Conservation (phyloP, 169 alveolate species). For the Theileria parva region DNA sequence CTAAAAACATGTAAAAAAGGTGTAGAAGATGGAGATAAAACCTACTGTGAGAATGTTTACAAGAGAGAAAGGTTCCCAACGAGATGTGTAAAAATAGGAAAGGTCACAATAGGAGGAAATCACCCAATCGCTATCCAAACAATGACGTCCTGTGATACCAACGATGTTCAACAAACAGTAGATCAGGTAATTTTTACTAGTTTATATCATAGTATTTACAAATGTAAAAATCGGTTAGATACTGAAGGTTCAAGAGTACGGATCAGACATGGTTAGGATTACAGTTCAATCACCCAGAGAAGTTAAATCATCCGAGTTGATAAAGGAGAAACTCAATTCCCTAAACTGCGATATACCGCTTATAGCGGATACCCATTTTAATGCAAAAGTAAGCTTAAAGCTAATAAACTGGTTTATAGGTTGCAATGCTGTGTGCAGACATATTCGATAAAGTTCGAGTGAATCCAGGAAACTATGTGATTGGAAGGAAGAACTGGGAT, state of each 20-base stretch:
- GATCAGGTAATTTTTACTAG: conserved; percentile 65
- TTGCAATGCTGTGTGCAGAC: conserved; percentile 80
- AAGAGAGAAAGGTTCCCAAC: conserved; percentile 71
- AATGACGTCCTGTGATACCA: conserved; percentile 80
- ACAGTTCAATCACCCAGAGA: conserved; percentile 82
- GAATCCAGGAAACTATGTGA: conserved; percentile 84
- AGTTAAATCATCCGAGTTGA: conserved; percentile 69
- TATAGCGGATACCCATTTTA: conserved; percentile 84
- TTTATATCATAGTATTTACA: neutral
- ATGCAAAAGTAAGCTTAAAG: conserved; percentile 65
- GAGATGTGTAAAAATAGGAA: conserved; percentile 71
- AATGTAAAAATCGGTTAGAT: conserved; percentile 35
- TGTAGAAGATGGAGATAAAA: conserved; percentile 21
- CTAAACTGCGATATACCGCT: conserved; percentile 72
- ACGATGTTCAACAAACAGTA: conserved; percentile 76
- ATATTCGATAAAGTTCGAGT: conserved; percentile 81
- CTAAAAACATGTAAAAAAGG: neutral
- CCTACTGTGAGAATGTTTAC: conserved; percentile 71
- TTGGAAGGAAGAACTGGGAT: conserved; percentile 81
- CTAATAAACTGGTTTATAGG: conserved; percentile 16
- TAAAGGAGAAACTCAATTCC: conserved; percentile 71
- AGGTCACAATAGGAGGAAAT: conserved; percentile 75
- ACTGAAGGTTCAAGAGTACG: conserved; percentile 72
- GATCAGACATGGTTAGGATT: conserved; percentile 77
- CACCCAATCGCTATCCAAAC: conserved; percentile 81